phyloP scores from a whole-genome alignment of 192 early-diverging fungal genomes.

The Phycomyces nitens region DNA sequence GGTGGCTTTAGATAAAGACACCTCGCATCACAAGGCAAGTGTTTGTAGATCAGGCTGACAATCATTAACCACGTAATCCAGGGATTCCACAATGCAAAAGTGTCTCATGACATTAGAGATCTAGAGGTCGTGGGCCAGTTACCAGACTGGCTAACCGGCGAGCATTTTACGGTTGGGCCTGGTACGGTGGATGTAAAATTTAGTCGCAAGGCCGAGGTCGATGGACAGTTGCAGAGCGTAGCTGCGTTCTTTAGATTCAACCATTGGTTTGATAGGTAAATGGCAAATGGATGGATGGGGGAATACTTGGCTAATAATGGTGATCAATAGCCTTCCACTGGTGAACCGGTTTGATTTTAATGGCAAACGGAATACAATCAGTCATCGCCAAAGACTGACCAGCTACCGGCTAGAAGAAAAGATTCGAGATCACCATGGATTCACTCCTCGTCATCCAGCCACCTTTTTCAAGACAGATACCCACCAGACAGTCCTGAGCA shows the following conservation, averaged over 20 bases:
- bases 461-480: constrained; percentile 63
- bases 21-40: no score
- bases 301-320: no score
- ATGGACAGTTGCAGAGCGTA: constrained; percentile 61
- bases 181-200: constrained; percentile 66
- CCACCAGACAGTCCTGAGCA: constrained; percentile 66
- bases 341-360: constrained; percentile 67
- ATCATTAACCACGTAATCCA: constrained; percentile 7
- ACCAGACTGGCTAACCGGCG: constrained; percentile 64
- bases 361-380: constrained; percentile 50
- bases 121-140: constrained; percentile 54
- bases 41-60: no score
- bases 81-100: constrained; percentile 56
- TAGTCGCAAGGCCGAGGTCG: constrained; percentile 49
- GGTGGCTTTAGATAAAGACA: no score
- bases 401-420: constrained; percentile 59
- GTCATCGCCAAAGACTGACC: constrained; percentile 57
- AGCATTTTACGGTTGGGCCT: constrained; percentile 63
- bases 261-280: constrained; percentile 68
- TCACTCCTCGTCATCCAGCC: constrained; percentile 60
- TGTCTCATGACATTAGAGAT: constrained; percentile 38
- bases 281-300: background rate
- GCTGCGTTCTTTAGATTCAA: constrained; percentile 65
- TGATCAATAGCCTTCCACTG: constrained; percentile 57
- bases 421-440: constrained; percentile 69